Base-by-base conservation (phyloP, 2,329 filamentous ascomycete species). In the Aspergillus fumigatiaffinis region DNA sequence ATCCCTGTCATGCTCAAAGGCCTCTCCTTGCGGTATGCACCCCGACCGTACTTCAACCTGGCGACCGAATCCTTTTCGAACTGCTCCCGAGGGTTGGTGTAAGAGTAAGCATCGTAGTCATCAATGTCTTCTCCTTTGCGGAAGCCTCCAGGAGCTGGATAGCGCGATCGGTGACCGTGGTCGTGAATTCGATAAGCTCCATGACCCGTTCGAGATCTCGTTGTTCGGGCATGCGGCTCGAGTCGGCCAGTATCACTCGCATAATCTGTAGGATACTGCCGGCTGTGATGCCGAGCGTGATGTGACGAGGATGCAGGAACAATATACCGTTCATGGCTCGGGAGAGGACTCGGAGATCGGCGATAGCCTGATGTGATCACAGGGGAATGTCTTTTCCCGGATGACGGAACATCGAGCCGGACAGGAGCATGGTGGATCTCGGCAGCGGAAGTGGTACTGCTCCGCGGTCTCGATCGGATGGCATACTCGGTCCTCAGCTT, bases 71-170 rank as follows among this genome's bases (percentile, higher is more conserved):
- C 78, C 46, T 75, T 71, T 28, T 79, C 73, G 58, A 79, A 78
- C 54, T 79, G 76, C 54, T 80, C 77, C 41, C 73, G 72, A 2
- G 77, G 72, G 6, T 73, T 77, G 14, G 78, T 81, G 59, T 80
- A 80, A 12, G 77, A 79, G 60, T 78, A 80, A 6, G 74, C 73
- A 63, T 76, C 71, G 49, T 73, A 71, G 20, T 74, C 66, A 51
- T 76, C 75, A 58, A 77, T 73, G 50, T 76, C 73, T 25, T 74
- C 70, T 41, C 68, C 68, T 55, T 73, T 70, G 50, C 66, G 64
- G 48, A 64, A 56, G 35, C 68, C 63, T 20, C 67, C 68, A 7
- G 68, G 65, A 12, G 64, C 62, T 35, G 69, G 67, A 55, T 75
- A 70, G 21, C 66, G 67, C 48, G 63, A 64, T 14, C 61, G 63